Base-by-base conservation (phyloP, 2,329 filamentous ascomycete genomes). In the Colletotrichum cordylinicola region DNA sequence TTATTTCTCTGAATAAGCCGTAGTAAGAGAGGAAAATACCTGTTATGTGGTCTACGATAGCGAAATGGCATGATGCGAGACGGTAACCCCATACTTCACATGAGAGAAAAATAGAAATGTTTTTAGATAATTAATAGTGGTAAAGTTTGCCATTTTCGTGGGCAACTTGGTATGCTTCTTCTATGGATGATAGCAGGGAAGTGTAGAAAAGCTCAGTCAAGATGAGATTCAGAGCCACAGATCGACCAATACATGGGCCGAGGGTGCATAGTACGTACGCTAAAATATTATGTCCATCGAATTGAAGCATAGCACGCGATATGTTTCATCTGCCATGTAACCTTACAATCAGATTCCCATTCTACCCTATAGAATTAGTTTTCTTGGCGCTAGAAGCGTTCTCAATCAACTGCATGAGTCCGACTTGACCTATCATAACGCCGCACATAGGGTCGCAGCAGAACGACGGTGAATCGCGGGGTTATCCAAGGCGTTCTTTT, bases 191-290 rank as follows among this genome's bases (percentile, higher is more conserved):
- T 9, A 52, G 10, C 5, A 21, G 9, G 18, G 21, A 48, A 21
- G 7, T 48, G 6, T 48, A 2, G 18, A 0, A 4, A 48, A 1
- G 0, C 39, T 0, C 3, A 52, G 4, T 1, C 5, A 52, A 2
- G 43, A 12, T 0, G 6, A 8, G 0, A 8, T 52, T 21, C n/a
- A 21, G n/a, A 52, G 43, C n/a, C 0, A 21, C 43, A 16, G 0
- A 52, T 0, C n/a, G 12, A 52, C 43, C 2, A 21, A 52, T 21
- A n/a, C 10, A 13, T 52, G n/a, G n/a, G 18, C 39, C 39, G 18
- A 48, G 8, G 18, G 9, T n/a, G 5, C 39, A 2, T 4, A 12
- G 0, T 52, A 52, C n/a, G 43, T 1, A 52, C 43, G 43, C 43
- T 13, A 52, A 21, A 52, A 52, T 21, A 13, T 52, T 21, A 52